phyloP scores from a whole-genome alignment of 1,139 yeast species.

The Protomyces inundatus region DNA sequence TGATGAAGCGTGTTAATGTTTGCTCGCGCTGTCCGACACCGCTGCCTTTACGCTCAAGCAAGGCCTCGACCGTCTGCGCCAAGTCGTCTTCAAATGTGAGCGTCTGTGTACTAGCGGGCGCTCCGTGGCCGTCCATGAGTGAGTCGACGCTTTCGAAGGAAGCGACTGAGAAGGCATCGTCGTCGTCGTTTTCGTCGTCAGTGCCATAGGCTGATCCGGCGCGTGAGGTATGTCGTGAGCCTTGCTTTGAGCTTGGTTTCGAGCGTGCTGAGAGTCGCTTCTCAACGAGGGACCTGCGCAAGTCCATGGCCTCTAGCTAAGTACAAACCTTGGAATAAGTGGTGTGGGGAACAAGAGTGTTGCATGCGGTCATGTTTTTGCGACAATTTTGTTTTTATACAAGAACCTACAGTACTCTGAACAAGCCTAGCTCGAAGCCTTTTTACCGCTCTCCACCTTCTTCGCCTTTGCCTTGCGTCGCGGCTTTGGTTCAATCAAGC shows the following conservation, averaged over 20 bases:
- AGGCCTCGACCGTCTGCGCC: conserved; percentile 29
- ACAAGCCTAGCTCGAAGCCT: not conserved
- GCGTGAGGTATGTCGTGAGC: conserved; percentile 14
- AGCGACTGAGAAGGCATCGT: conserved; percentile 26
- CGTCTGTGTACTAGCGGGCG: conserved; percentile 18
- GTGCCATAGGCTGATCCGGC: conserved; percentile 22
- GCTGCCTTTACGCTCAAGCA: conserved; percentile 31
- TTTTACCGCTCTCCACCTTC: not conserved
- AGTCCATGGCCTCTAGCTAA: conserved; percentile 1
- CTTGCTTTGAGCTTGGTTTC: conserved; percentile 45
- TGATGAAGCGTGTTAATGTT: conserved; percentile 28
- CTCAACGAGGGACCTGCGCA: conserved; percentile 19
- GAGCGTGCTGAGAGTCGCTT: conserved; percentile 12
- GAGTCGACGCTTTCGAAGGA: conserved; percentile 23
- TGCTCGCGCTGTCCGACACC: conserved; percentile 30
- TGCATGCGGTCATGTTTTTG: too few species aligned
- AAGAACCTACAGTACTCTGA: too few species aligned
- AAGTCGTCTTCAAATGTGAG: conserved; percentile 1
- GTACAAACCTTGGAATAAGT: not conserved
- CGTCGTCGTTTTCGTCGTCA: conserved; percentile 30
- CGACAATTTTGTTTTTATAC: too few species aligned
- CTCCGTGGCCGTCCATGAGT: conserved; percentile 1
- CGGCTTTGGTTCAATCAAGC: not conserved
- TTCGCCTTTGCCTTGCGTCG: not conserved
- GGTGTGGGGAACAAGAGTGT: not conserved